Base-by-base conservation (phyloP, 2,329 filamentous ascomycete genomes). In the Pseudovirgaria hyperparasitica region DNA sequence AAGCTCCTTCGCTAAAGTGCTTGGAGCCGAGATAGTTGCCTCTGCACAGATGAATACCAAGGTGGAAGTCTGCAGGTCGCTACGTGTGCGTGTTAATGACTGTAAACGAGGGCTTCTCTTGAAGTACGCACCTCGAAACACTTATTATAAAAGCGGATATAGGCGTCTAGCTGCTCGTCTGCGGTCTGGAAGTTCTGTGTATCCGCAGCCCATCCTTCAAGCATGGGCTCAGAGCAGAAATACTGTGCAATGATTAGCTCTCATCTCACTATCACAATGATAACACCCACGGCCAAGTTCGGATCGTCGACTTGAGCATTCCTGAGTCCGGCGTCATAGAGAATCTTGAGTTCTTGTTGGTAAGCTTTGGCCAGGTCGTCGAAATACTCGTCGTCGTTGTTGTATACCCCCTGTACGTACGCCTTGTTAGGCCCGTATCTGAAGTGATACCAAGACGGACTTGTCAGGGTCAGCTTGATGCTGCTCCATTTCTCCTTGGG, bases 91-190 rank as follows among this genome's bases (percentile, higher is more conserved):
- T n/a, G n/a, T n/a, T n/a, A n/a, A n/a, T n/a, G n/a, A n/a, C n/a
- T n/a, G n/a, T n/a, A n/a, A n/a, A n/a, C n/a, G n/a, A n/a, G n/a
- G n/a, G n/a, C n/a, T 67, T 65, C 41, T 60, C n/a, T n/a, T n/a
- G n/a, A n/a, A n/a, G n/a, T n/a, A n/a, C n/a, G n/a, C n/a, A n/a
- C n/a, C n/a, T 50, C 58, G 44, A 82, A 63, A 42, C 65, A 71
- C 50, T 79, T 73, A 49, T 85, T 85, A 63, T 85, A 85, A 38
- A 82, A 70, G 34, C 67, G 62, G 49, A 86, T 78, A 55, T 86
- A 86, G 16, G 75, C 70, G 40, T 82, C 75, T 13, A 86, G 67
- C 23, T 82, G 71, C 38, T 76, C 72, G 25, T 81, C 76, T 5
- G 77, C 69, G 2, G 69, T 69, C 49, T 73, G 70, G 28, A 67